These are phyloP conservation scores for Hemileccinum impolitum DNA, from an alignment of 768 basidiomycete species.

Conservation along the genomic window DNA sequence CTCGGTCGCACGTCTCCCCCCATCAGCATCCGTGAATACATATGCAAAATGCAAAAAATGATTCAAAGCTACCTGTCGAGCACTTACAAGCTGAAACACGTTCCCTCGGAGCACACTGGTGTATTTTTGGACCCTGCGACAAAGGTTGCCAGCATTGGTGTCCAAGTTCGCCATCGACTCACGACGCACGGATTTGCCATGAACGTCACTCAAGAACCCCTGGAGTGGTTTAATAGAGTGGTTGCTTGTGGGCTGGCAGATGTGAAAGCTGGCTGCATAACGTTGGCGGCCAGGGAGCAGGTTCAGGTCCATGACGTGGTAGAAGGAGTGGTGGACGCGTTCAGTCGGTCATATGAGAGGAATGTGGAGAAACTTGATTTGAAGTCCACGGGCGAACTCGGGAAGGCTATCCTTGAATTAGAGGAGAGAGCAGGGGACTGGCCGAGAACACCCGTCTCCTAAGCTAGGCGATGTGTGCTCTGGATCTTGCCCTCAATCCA, in stretches of 20 bases:
- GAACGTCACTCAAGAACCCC: conserved; percentile 81
- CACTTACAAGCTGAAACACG: conserved; percentile 53
- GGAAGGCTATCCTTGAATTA: conserved; percentile 42
- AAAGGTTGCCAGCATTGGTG: conserved; percentile 94
- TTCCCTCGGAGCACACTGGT: conserved; percentile 80
- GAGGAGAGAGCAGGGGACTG: conserved; percentile 49
- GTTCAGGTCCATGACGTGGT: conserved; percentile 51
- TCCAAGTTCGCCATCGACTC: conserved; percentile 91
- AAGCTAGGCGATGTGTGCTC: no score
- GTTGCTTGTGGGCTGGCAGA: conserved; percentile 89
- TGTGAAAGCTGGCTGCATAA: conserved; percentile 74
- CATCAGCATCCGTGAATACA: conserved; percentile 73
- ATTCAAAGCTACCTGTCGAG: conserved; percentile 61
- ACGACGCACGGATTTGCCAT: conserved; percentile 94
- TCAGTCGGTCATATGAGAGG: conserved; percentile 48
- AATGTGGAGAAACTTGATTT: conserved; percentile 44
- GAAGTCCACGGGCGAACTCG: conserved; percentile 44
- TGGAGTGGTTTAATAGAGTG: conserved; percentile 81
- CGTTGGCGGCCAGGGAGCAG: conserved; percentile 37
- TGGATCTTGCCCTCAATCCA: no score
- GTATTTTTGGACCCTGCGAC: conserved; percentile 78
- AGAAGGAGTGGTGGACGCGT: conserved; percentile 44
- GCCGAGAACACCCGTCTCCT: conserved; percentile 24
- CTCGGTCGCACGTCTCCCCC: conserved; percentile 75
- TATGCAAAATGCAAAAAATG: conserved; percentile 75